Evolutionary conservation across 768 basidiomycete genomes (phyloP).

Genomic region (Hericium coralloides): DNA sequence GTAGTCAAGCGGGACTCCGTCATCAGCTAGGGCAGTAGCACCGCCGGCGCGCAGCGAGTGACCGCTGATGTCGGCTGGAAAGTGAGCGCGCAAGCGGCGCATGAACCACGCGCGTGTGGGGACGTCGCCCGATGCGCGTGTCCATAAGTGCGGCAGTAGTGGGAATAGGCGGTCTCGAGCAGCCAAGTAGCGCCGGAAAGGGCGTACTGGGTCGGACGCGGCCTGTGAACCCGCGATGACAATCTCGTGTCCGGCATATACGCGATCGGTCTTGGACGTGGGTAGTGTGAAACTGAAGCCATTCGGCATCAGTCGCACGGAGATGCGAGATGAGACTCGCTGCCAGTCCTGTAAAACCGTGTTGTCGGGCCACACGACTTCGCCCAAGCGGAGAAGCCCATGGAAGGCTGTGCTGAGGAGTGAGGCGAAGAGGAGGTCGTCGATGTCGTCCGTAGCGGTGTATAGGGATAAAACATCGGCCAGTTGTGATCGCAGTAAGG

Average conservation of each 20-base stretch:
- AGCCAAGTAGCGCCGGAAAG: conserved; percentile 12
- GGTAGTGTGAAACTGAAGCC: conserved; percentile 22
- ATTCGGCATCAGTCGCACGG: conserved; percentile 1
- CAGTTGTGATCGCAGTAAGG: conserved; percentile 16
- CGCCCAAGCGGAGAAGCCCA: conserved; percentile 20
- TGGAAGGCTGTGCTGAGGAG: conserved; percentile 15
- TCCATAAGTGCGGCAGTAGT: conserved; percentile 24
- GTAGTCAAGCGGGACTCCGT: no score
- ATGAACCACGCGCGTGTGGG: conserved; percentile 13
- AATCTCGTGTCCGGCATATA: conserved; percentile 17
- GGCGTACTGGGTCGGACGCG: neutral
- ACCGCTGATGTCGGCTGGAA: neutral
- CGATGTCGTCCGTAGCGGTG: conserved; percentile 2
- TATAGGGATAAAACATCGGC: neutral
- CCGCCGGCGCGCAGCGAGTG: no score
- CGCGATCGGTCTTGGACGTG: conserved; percentile 28
- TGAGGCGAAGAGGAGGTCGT: conserved; percentile 19
- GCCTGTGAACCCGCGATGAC: neutral
- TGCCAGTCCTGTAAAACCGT: conserved; percentile 1
- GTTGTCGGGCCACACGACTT: conserved; percentile 19
- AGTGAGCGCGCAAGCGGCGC: neutral
- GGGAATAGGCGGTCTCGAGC: neutral
- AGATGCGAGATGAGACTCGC: conserved; percentile 14
- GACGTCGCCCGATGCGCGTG: conserved; percentile 20
- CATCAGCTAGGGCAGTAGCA: no score